Evolutionary conservation across 805 yeast genomes (phyloP), one percentile per base, ranked within the genome.

Genomic region (Candida hungchunana): DNA sequence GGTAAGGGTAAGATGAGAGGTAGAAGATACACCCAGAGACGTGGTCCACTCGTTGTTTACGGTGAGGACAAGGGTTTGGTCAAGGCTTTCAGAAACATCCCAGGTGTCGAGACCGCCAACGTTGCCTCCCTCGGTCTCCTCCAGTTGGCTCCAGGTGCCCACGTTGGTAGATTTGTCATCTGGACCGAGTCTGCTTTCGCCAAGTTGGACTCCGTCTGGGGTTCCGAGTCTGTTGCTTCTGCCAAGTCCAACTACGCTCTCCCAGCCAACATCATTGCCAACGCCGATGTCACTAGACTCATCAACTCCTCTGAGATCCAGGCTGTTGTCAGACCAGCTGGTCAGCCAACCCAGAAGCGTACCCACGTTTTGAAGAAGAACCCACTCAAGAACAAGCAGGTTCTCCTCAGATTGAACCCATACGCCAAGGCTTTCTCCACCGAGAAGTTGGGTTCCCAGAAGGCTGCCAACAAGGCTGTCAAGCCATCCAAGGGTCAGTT

Each of bases 91-190:
- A 89, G 97, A 85, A 93, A 93, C 86, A 76, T 93, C 57, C 98
- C 98, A 73, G 98, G 98, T 84, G 97, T 93, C 58, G 98, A 93
- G 79, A 81, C 96, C 64, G 80, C 90, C 62, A 75, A 81, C 69
- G 98, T 93, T 60, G 75, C 82, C 62, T 76, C 89, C 66, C 79
- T 93, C 64, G 93, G 93, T 76, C 78, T 93, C 62, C 82, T 93
- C 69, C 97, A 90, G 79, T 84, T 93, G 65, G 98, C 98, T 62
- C 98, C 98, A 72, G 98, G 98, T 83, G 95, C 97, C 67, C 98
- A 93, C 80, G 77, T 93, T 64, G 98, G 98, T 78, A 89, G 98
- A 82, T 93, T 93, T 65, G 83, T 93, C 65, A 87, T 93, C 87
- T 93, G 98, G 98, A 89, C 98, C 66, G 96, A 89, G 78, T 75